Percentiles rank a stretch among this genome's conserved stretches.
Conservation (phyloP, 169 alveolate genomes). For the Babesia bigemina region DNA sequence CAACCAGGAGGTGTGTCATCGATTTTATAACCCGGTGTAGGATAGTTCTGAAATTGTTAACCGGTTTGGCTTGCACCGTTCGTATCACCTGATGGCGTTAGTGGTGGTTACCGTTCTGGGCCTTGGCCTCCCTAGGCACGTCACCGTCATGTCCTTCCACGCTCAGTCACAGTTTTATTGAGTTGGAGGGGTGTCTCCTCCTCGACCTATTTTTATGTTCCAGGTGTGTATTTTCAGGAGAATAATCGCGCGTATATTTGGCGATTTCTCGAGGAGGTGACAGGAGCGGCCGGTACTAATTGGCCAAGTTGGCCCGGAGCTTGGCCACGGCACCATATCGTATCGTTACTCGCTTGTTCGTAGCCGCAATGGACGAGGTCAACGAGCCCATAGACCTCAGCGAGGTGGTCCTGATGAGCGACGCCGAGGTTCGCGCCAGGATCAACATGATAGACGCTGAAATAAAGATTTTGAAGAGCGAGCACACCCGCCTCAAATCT, state of each 20-base stretch:
- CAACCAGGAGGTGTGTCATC: too few species aligned
- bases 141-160: background rate
- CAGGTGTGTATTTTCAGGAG: too few species aligned
- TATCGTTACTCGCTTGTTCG: background rate
- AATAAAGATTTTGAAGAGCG: conserved; percentile 86
- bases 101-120: too few species aligned
- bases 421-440: conserved; percentile 73
- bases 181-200: too few species aligned
- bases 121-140: too few species aligned
- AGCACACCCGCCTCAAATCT: conserved; percentile 85
- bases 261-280: too few species aligned
- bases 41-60: too few species aligned
- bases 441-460: conserved; percentile 84
- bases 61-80: too few species aligned
- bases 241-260: too few species aligned
- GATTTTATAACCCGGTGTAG: too few species aligned
- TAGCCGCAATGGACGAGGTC: conserved; percentile 18
- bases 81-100: too few species aligned
- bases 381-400: conserved; percentile 65
- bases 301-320: conserved; percentile 10
- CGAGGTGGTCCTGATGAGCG: conserved; percentile 69
- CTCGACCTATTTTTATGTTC: too few species aligned
- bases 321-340: conserved; percentile 6
- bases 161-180: background rate
- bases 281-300: background rate